Evolutionary conservation across 202 grass and related monocot genomes (phyloP), one percentile per base, ranked within the genome.

Genomic region (Schoenoplectus triqueter): DNA sequence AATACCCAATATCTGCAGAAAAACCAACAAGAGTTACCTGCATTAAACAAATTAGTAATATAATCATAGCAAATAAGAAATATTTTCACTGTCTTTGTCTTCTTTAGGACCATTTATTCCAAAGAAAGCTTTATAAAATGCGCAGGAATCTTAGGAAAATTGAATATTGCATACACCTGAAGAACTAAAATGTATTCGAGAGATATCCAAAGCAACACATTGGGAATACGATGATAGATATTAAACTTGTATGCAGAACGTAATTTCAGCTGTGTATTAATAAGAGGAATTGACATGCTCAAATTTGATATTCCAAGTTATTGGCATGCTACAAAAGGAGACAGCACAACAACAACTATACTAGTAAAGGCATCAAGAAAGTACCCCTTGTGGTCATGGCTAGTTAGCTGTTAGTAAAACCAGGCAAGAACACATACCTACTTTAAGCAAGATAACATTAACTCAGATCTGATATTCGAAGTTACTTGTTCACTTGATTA

Each of bases 1-100:
- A 82, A 92, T 91, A 95, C 69, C 96, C 96, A 73, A 99, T 80
- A 88, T 99, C 96, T 90, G 96, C 96, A 94, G 96, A 99, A 94
- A 96, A 99, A 45, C 96, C 96, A 89, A 99, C 92, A 86, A 99
- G 88, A 88, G 77, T 93, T 89, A 98, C 95, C 95, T 98, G 94
- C 31, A 90, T 87, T 66, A 78, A 31, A 69, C 73, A 86, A 86
- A 68, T 83, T 22, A 85, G 83, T 73, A 56, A 14, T 22, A 72
- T 66, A 64, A 81, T 85, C 52, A 88, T 59, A 64, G 69, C 41
- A 51, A 82, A 69, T 44, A 69, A 70, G 10, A 57, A 40, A 59
- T 52, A 20, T 10, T 67, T 82, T 3, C 21, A 67, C 50, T 82
- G 15, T 5, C 13, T 10, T 55, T 60, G 9, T 44, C 5, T 78